Evolutionary conservation across 202 grass and related monocot species (phyloP), one percentile per base, ranked within the genome.

Genomic region (Panicum virgatum): DNA sequence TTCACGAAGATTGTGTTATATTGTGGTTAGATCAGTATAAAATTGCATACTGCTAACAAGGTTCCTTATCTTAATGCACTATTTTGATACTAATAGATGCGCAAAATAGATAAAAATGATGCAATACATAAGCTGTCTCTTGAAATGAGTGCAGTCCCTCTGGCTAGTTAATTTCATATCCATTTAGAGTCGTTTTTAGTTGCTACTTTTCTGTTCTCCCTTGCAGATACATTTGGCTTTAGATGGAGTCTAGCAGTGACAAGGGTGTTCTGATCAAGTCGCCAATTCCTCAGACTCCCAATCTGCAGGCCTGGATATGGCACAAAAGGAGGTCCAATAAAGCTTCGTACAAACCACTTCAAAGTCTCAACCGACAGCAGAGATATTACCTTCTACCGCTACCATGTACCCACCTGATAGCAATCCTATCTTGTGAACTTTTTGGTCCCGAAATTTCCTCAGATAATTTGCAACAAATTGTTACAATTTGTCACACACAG

Each of bases 401-500:
- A 68, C 12, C 0, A 68, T 44, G 65, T 68, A 50, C 5, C 12
- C n/a, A 42, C 22, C 20, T 12, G 11, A 14, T 43, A 50, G 15
- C 5, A 68, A 43, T 68, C 38, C 65, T 66, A 42, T 9, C 19
- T 66, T 22, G 4, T 43, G 37, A 23, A 44, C 0, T 68, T 52
- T 34, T 72, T 20, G 1, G 1, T 11, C 2, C 9, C 26, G 12
- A 20, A 6, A 36, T 72, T 1, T 30, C 18, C 46, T 32, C 27
- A 18, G 15, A 36, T 34, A 68, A 68, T 68, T 25, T 25, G 15
- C 15, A 6, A 25, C 65, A 44, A 12, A 8, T 7, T 52, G 9
- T 18, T 18, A 50, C 6, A 16, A 50, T 50, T 50, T 50, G 47
- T 50, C 47, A 50, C 47, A 2, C 6, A 18, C 34, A 94, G 89